Conservation (phyloP, 495 filamentous ascomycete species). For the Friedmanniomyces endolithicus region DNA sequence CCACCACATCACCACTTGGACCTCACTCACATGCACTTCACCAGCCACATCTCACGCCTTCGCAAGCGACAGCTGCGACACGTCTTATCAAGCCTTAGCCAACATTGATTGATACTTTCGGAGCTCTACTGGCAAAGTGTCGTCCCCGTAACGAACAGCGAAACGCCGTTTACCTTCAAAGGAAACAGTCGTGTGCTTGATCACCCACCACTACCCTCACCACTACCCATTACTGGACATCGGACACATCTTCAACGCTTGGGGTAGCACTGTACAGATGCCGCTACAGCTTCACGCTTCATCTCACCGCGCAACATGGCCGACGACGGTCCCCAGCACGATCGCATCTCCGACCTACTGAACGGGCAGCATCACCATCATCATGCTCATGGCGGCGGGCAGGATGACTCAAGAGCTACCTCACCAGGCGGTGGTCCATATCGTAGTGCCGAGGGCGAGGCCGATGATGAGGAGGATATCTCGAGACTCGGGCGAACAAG, state of each 20-base stretch:
- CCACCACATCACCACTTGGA: too few species aligned
- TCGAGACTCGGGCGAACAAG: constrained; percentile 53
- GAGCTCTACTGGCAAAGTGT: too few species aligned
- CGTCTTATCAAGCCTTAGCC: too few species aligned
- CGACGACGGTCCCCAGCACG: constrained; percentile 16
- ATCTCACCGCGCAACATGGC: constrained; percentile 21
- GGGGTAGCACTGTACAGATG: too few species aligned
- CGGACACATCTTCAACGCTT: neutral
- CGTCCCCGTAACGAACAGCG: too few species aligned
- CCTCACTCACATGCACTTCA: too few species aligned
- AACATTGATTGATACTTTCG: too few species aligned
- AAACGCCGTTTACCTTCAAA: too few species aligned
- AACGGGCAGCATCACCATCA: constrained; percentile 6
- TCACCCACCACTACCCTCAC: neutral
- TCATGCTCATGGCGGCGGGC: constrained; percentile 27
- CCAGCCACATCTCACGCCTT: too few species aligned
- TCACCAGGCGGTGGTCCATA: constrained; percentile 51
- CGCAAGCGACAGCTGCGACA: too few species aligned
- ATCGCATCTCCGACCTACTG: constrained; percentile 26
- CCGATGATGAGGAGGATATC: constrained; percentile 19
- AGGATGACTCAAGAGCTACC: constrained; percentile 49
- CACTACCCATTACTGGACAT: neutral
- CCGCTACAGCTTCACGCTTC: neutral
- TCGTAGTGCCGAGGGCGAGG: constrained; percentile 35
- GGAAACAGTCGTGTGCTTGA: too few species aligned